phyloP scores from a whole-genome alignment of 257 asterid genomes.

The Jacaranda copaia region DNA sequence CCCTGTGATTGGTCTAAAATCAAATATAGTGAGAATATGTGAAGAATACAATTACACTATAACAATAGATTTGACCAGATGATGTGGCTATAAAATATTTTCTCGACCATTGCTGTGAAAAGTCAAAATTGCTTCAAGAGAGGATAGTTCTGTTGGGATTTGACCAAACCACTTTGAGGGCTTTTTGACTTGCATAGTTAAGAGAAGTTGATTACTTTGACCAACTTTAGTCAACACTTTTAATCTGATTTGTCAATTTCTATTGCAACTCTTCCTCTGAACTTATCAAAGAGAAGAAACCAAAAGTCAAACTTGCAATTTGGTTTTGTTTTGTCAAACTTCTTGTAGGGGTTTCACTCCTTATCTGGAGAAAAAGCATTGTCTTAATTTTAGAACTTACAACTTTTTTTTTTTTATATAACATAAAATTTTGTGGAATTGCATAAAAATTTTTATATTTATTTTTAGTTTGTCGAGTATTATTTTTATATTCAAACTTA shows the following conservation, averaged over 20 bases:
- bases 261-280: not conserved
- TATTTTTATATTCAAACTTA: too few relatives aligned
- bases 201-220: conserved; percentile 26
- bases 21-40: too few relatives aligned
- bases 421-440: too few relatives aligned
- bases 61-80: not conserved
- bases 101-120: not conserved
- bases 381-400: too few relatives aligned
- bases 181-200: not conserved
- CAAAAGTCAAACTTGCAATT: not conserved
- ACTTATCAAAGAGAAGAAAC: not conserved
- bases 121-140: conserved; percentile 1
- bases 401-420: too few relatives aligned
- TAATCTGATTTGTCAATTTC: not conserved
- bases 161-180: not conserved
- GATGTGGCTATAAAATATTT: not conserved
- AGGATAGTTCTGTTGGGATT: not conserved
- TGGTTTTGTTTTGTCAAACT: not conserved
- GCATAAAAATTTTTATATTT: too few relatives aligned
- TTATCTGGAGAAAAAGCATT: too few relatives aligned
- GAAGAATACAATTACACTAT: too few relatives aligned
- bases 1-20: too few relatives aligned
- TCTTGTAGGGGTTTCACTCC: too few relatives aligned
- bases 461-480: too few relatives aligned
- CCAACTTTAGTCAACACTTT: not conserved